These are phyloP conservation scores for Lobosporangium transversale DNA, from an alignment of 192 early-diverging fungal genomes.

Conservation along the genomic window DNA sequence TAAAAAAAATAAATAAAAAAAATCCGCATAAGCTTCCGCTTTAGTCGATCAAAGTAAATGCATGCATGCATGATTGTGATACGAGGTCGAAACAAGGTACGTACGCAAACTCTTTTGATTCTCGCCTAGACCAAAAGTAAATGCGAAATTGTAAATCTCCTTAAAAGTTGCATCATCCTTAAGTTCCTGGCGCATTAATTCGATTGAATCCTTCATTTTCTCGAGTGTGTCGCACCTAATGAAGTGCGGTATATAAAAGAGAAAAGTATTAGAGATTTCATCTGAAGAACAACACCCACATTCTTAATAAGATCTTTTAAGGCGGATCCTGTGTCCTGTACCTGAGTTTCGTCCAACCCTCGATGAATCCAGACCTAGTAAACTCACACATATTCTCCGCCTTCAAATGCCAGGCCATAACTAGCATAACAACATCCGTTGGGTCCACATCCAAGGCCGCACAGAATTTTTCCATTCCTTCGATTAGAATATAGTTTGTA, in stretches of 20 bases:
- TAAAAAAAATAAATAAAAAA: not conserved
- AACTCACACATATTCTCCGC: slow-evolving; percentile 82
- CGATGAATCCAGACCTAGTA: slow-evolving; percentile 70
- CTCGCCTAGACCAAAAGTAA: slow-evolving; percentile 74
- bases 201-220: slow-evolving; percentile 66
- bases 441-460: slow-evolving; percentile 78
- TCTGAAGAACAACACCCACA: no score
- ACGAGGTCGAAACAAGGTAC: slow-evolving; percentile 10
- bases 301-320: no score
- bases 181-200: slow-evolving; percentile 61
- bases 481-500: slow-evolving; percentile 72
- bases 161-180: slow-evolving; percentile 67
- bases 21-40: not conserved
- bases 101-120: slow-evolving; percentile 82
- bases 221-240: slow-evolving; percentile 71
- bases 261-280: not conserved
- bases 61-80: no score
- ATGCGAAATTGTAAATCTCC: slow-evolving; percentile 81
- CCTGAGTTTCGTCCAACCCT: slow-evolving; percentile 75
- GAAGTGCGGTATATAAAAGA: slow-evolving; percentile 4
- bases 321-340: no score
- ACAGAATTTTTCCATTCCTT: slow-evolving; percentile 78
- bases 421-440: slow-evolving; percentile 74
- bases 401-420: slow-evolving; percentile 75
- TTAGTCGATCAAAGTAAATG: not conserved